Evolutionary conservation across 2,329 filamentous ascomycete species (phyloP), one percentile per base, ranked within the genome.

Genomic region (Tolypocladium ovalisporum): DNA sequence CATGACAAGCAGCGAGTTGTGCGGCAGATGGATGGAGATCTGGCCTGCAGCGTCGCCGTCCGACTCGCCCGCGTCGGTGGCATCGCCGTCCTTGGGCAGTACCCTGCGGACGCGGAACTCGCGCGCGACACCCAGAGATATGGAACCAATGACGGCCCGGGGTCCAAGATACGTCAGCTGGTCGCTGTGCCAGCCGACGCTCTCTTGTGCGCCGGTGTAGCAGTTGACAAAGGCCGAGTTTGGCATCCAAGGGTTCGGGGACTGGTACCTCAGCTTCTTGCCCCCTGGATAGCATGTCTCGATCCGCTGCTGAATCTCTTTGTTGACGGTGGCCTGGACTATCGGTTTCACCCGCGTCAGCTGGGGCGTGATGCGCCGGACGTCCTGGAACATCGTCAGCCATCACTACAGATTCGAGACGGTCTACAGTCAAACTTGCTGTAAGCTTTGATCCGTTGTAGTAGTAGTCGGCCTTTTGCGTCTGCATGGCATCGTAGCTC

Each of bases 141-240:
- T 75, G 53, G 90, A 95, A 0, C 92, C 94, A 58, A 97, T 97
- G 27, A 96, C 80, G 8, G 93, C 84, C 9, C 88, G 85, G 0
- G 94, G 94, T 0, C 94, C 94, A 1, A 97, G 81, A 67, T 97
- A 97, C 0, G 93, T 97, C 19, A 97, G 78, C 65, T 96, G 89
- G 68, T 99, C 94, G 39, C 88, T 86, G 71, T 99, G 94, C 73
- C 90, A 97, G 36, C 94, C 94, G 0, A 97, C 92, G 60, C 80
- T 90, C 73, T 97, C 84, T 13, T 84, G 78, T 0, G 84, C 86
- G 0, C 92, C 92, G 64, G 86, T 78, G 70, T 99, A 99, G 75
- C 90, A 96, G 70, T 99, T 99, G 19, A 96, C 92, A 66, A 97
- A 93, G 0, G 92, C 90, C 0, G 90, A 90, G 67, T 97, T 97